Evolutionary conservation across 2,329 filamentous ascomycete genomes (phyloP), one percentile per base, ranked within the genome.

Genomic region (Chaetomium strumarium): DNA sequence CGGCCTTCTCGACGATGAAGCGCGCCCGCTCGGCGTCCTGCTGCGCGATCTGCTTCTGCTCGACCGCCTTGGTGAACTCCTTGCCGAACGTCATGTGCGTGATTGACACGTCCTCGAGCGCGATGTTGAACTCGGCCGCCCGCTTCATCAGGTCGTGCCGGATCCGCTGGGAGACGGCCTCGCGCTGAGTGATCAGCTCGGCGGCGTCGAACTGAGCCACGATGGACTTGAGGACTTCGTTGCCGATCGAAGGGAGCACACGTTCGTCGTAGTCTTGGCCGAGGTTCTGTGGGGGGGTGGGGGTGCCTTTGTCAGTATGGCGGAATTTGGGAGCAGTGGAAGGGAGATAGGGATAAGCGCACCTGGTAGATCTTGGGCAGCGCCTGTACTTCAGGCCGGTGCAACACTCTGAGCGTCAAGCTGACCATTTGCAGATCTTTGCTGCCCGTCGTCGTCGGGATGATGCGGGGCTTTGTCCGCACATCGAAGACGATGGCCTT

Each of bases 371-470:
- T 99, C 77, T 92, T 95, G 55, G 93, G 95, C 67, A 99, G 77
- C 64, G 85, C 83, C 77, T 89, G 84, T 64, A 99, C 92, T 52
- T 96, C 92, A 6, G 95, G 93, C 63, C 95, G 81, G 75, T 97
- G 92, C 71, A 99, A 74, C 60, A 99, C 93, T 72, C 93, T 83
- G 69, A 99, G 80, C 49, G 93, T 99, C 79, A 99, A 80, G 80
- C 90, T 96, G 67, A 99, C 93, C 93, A 99, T 99, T 78, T 99
- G 93, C 79, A 99, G 74, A 75, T 99, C 93, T 83, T 99, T 99
- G 80, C 86, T 92, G 54, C 93, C 93, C 12, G 93, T 99, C 20
- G 93, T 99, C 29, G 93, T 99, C 61, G 88, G 89, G 70, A 99
- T 97, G 71, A 96, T 97, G 68, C 93, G 83, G 57, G 93, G 93